A percentile compares a stretch with the other conserved stretches of the same genome.
Conservation (phyloP, 108 stramenopile genomes). For the Cyclotella kingstonii region DNA sequence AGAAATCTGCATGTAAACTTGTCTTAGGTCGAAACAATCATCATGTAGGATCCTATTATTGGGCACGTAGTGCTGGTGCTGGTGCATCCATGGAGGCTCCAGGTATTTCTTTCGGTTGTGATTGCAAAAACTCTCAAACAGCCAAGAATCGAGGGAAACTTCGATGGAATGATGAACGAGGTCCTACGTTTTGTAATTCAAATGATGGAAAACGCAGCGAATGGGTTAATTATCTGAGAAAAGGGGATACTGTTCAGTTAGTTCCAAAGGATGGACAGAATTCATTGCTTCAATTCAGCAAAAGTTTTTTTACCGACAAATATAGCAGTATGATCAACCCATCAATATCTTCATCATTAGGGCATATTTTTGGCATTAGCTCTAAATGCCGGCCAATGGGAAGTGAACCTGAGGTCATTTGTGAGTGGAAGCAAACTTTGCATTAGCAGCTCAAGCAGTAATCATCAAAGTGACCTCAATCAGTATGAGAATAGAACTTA, state of each 20-base stretch:
- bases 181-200: constrained; percentile 55
- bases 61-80: constrained; percentile 70
- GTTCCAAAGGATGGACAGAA: constrained; percentile 47
- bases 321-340: background rate
- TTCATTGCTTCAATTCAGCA: constrained; percentile 19
- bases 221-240: constrained; percentile 71
- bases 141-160: constrained; percentile 11
- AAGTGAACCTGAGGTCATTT: constrained; percentile 52
- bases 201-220: constrained; percentile 79
- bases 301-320: constrained; percentile 1
- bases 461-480: too few relatives aligned
- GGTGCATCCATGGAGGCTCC: constrained; percentile 69
- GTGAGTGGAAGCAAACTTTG: constrained; percentile 41
- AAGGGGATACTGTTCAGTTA: constrained; percentile 72
- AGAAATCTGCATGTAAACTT: constrained; percentile 15
- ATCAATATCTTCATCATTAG: background rate
- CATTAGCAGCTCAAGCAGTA: too few relatives aligned
- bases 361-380: constrained; percentile 37
- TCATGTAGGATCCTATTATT: constrained; percentile 79
- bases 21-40: constrained; percentile 78
- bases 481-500: too few relatives aligned
- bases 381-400: constrained; percentile 47
- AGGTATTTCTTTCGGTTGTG: constrained; percentile 49
- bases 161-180: constrained; percentile 40
- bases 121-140: background rate